Evolutionary conservation across 768 basidiomycete species (phyloP).

Genomic region (Leccinellum albellum): DNA sequence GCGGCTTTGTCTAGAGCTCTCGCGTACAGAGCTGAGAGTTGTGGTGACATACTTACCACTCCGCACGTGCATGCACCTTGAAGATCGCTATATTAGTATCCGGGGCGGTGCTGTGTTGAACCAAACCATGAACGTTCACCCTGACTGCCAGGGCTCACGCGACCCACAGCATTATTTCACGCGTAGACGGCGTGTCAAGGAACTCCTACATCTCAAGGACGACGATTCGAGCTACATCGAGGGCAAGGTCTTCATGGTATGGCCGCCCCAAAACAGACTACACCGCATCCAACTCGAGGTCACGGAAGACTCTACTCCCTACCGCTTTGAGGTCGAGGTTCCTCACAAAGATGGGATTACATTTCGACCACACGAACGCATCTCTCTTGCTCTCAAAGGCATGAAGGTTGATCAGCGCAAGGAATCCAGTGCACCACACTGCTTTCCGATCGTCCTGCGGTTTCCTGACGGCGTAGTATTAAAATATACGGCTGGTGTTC

Average conservation of each 20-base stretch:
- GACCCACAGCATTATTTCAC: slow-evolving; percentile 17
- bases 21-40: slow-evolving; percentile 38
- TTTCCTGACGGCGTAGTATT: slow-evolving; percentile 43
- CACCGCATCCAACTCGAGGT: slow-evolving; percentile 32
- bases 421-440: slow-evolving; percentile 27
- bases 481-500: slow-evolving; percentile 33
- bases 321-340: slow-evolving; percentile 40
- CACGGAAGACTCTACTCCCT: slow-evolving; percentile 8
- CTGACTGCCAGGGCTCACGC: background rate
- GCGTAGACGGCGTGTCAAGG: slow-evolving; percentile 29
- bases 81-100: background rate
- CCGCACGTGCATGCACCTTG: too few species aligned
- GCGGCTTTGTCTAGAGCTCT: slow-evolving; percentile 37
- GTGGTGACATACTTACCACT: slow-evolving; percentile 16
- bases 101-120: background rate
- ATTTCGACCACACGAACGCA: slow-evolving; percentile 39
- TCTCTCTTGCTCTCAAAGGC: slow-evolving; percentile 49
- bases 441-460: slow-evolving; percentile 39
- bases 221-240: slow-evolving; percentile 39
- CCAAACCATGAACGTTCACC: slow-evolving; percentile 5
- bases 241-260: slow-evolving; percentile 44
- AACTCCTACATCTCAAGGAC: slow-evolving; percentile 29
- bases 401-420: slow-evolving; percentile 30
- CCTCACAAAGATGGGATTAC: slow-evolving; percentile 32
- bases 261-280: slow-evolving; percentile 31